These are phyloP conservation scores for Lactarius hatsudake DNA, from an alignment of 768 basidiomycete genomes.

Conservation along the genomic window DNA sequence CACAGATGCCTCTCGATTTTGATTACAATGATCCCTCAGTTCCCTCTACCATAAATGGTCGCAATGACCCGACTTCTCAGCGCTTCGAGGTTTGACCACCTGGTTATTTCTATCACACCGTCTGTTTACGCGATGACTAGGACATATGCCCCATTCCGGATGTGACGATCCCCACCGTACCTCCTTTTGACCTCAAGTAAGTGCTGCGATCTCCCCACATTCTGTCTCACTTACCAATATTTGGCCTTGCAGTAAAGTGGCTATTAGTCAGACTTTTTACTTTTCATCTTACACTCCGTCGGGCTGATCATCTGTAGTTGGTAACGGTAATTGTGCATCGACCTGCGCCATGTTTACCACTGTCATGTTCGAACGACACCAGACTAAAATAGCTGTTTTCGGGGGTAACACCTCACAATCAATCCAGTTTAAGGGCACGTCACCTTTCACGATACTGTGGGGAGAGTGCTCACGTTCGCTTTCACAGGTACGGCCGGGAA, in stretches of 20 bases:
- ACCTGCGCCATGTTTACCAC: constrained; percentile 58
- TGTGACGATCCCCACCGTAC: background rate
- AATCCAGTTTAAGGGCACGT: constrained; percentile 46
- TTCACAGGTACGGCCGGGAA: constrained; percentile 19
- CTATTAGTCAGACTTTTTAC: constrained; percentile 1
- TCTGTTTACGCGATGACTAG: constrained; percentile 22
- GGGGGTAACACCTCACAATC: constrained; percentile 48
- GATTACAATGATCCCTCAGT: constrained; percentile 35
- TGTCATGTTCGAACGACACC: constrained; percentile 49
- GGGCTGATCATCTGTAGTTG: constrained; percentile 1
- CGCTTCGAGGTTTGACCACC: constrained; percentile 33
- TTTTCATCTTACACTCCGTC: background rate
- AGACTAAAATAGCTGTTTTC: constrained; percentile 48
- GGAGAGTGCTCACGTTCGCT: background rate
- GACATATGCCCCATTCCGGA: constrained; percentile 35
- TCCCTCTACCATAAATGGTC: constrained; percentile 34
- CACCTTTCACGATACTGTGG: background rate
- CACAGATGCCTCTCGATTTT: constrained; percentile 27
- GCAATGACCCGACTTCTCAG: constrained; percentile 33
- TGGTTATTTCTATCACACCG: background rate
- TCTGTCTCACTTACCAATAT: background rate
- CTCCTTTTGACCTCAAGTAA: constrained; percentile 24
- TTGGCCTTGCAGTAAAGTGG: constrained; percentile 12
- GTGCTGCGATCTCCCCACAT: background rate
- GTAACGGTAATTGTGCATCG: constrained; percentile 43